Percentiles rank a stretch among this genome's conserved stretches.
Evolutionary conservation across 1,139 yeast species (phyloP).

Genomic region (Taphrina wiesneri): DNA sequence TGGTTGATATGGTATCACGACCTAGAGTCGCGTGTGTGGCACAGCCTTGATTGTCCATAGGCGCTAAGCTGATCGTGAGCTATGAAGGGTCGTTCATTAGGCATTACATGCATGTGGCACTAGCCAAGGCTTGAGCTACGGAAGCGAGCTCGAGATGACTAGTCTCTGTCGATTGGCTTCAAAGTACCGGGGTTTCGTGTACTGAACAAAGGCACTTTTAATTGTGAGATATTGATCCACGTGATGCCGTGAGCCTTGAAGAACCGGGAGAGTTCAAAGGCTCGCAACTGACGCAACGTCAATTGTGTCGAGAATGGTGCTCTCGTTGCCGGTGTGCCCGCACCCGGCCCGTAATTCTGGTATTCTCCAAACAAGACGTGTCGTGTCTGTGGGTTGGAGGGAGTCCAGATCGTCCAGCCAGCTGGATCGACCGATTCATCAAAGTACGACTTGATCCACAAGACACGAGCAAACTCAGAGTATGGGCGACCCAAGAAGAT

Average conservation of each 20-base stretch:
- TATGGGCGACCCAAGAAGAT: conserved; percentile 9
- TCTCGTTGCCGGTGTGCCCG: background rate
- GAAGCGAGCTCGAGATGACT: background rate
- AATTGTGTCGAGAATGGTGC: background rate
- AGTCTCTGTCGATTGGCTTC: background rate
- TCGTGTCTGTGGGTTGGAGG: background rate
- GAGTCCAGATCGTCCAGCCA: conserved; percentile 15
- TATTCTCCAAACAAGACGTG: conserved; percentile 11
- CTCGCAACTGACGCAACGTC: background rate
- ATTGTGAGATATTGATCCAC: conserved; percentile 6
- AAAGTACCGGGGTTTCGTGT: conserved; percentile 2
- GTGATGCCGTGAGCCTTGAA: conserved; percentile 2
- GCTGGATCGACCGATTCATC: conserved; percentile 2
- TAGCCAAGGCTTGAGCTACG: too few species aligned
- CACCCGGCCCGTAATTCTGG: conserved; percentile 8
- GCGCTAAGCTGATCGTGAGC: background rate
- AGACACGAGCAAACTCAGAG: background rate
- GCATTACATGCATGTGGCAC: too few species aligned
- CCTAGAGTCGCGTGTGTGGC: too few species aligned
- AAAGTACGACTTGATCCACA: background rate
- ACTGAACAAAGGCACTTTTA: background rate
- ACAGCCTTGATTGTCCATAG: too few species aligned
- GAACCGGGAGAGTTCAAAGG: background rate
- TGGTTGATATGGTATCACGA: too few species aligned
- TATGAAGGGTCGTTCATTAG: too few species aligned